Conservation (phyloP, 306 rosid species). For the Quercus suber region DNA sequence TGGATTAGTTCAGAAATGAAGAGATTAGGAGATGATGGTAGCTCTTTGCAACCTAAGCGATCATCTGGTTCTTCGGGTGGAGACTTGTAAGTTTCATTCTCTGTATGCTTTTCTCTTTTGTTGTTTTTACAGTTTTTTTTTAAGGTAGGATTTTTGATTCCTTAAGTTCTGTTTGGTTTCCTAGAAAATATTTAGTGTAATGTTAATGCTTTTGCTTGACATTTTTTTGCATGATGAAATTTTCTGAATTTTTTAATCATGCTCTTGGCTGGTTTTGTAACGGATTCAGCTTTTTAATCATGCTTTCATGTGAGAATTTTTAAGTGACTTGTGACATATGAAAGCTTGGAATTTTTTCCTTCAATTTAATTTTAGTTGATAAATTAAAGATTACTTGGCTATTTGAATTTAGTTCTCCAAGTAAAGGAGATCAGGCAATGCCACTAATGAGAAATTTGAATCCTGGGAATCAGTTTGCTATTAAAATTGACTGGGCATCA, state of each 20-base stretch:
- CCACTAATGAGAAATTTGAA: too few species aligned
- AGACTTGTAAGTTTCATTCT: slow-evolving; percentile 53
- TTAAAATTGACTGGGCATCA: not conserved
- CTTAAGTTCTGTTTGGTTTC: not conserved
- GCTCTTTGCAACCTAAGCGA: slow-evolving; percentile 54
- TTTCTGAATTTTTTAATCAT: too few species aligned
- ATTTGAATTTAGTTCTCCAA: too few species aligned
- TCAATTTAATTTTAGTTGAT: too few species aligned
- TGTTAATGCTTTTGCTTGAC: too few species aligned
- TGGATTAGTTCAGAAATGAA: not conserved
- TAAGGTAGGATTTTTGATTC: not conserved
- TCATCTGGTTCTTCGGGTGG: slow-evolving; percentile 51
- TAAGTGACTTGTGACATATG: not conserved
- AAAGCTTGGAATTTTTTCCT: too few species aligned
- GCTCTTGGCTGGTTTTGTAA: too few species aligned
- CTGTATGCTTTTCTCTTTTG: slow-evolving; percentile 15
- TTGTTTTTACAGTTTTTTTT: not conserved
- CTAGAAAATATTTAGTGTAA: too few species aligned
- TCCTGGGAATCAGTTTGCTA: not conserved
- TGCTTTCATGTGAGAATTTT: not conserved
- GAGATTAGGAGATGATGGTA: slow-evolving; percentile 41
- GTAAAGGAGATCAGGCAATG: too few species aligned
- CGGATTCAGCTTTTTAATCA: too few species aligned
- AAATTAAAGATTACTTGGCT: too few species aligned
- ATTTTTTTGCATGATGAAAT: too few species aligned